Evolutionary conservation across 345 rosid genomes (phyloP).

Genomic region (Eucalyptus polybractea): DNA sequence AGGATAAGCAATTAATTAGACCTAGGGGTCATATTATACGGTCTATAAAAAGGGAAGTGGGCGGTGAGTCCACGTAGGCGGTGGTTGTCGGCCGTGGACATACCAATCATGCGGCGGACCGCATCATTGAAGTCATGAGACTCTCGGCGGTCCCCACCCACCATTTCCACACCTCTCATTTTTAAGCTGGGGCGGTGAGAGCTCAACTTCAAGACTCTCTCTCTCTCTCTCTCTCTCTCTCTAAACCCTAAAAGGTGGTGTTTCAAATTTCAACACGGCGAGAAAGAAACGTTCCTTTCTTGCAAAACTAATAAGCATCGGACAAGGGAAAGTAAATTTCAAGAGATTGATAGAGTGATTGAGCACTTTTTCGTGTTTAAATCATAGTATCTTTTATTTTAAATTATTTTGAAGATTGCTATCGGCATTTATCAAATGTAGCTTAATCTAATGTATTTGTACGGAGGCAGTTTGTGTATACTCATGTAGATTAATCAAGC

Average conservation of each 20-base stretch:
- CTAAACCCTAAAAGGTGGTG: neutral
- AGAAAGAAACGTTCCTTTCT: neutral
- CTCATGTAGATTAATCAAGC: neutral
- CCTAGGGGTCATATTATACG: neutral
- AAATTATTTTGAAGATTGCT: accelerated
- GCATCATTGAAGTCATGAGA: conserved; percentile 37
- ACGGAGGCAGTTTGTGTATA: accelerated
- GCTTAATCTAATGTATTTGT: neutral
- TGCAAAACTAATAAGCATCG: neutral
- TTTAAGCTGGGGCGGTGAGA: conserved; percentile 16
- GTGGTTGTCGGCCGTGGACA: conserved; percentile 55
- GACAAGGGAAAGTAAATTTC: neutral
- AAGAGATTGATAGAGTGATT: neutral
- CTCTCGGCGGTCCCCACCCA: conserved; percentile 28
- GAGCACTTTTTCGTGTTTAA: neutral
- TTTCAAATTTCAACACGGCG: neutral
- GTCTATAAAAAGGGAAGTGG: neutral
- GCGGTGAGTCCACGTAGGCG: conserved; percentile 58
- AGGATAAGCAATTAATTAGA: neutral
- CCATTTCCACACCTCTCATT: neutral
- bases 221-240: neutral
- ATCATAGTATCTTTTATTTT: neutral
- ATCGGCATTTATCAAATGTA: neutral
- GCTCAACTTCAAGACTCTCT: neutral
- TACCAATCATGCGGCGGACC: conserved; percentile 67